Evolutionary conservation across 2,329 filamentous ascomycete species (phyloP).

Genomic region (Ceratocystis eucalypticola): DNA sequence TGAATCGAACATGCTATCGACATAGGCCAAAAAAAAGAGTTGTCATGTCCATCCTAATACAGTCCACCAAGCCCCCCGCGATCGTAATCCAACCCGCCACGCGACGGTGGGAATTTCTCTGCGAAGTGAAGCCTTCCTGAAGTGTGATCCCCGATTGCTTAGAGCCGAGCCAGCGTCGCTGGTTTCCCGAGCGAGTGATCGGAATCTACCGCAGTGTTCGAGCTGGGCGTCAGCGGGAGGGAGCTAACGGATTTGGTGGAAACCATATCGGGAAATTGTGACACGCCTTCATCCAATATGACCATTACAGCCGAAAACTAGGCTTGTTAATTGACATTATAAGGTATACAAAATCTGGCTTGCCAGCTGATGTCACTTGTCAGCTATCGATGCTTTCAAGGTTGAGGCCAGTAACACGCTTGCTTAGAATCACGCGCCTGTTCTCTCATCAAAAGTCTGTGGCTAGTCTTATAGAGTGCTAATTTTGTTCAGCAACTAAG

Average conservation of each 20-base stretch:
- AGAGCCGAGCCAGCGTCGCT: conserved; percentile 48
- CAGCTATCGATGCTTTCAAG: no score
- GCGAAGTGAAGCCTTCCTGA: conserved; percentile 62
- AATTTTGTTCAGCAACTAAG: no score
- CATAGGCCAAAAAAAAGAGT: conserved; percentile 30
- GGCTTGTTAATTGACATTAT: background rate
- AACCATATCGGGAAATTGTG: conserved; percentile 36
- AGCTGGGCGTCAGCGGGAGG: conserved; percentile 47
- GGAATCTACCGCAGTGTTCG: conserved; percentile 50
- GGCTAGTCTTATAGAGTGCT: no score
- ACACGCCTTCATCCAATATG: conserved; percentile 42
- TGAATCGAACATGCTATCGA: background rate
- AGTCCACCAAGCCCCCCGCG: conserved; percentile 45
- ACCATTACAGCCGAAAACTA: conserved; percentile 46
- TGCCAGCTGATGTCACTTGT: no score
- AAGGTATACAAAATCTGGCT: background rate
- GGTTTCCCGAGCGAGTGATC: conserved; percentile 54
- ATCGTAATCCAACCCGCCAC: conserved; percentile 57
- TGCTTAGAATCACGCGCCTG: no score
- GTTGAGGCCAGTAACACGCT: no score
- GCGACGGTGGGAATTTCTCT: conserved; percentile 57
- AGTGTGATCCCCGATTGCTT: conserved; percentile 55
- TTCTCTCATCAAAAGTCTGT: no score
- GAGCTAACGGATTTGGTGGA: conserved; percentile 44
- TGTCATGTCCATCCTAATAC: conserved; percentile 42